Evolutionary conservation across 179 eudicot species (phyloP), one percentile per base, ranked within the genome.

Genomic region (Corrigiola litoralis): DNA sequence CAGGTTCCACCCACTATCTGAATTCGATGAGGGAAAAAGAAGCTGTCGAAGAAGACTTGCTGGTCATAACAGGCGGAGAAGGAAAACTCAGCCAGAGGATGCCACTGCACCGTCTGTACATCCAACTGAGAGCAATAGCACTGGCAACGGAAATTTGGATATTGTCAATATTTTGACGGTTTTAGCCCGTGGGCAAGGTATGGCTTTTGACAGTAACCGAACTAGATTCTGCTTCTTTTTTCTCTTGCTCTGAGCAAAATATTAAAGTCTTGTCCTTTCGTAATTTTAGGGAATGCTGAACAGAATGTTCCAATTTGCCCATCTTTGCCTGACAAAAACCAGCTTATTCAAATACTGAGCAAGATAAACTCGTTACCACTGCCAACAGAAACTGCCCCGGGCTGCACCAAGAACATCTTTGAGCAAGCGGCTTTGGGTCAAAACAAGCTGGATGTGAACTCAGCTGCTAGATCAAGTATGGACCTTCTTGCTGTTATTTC

Each of bases 11-110:
- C 84, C 96, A 12, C 77, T 92, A 60, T 70, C 65, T 36, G 95
- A 92, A 66, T 89, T 89, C 51, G 96, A 92, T n/a, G 96, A 92
- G 77, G 98, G 88, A 41, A 92, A 92, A 70, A 74, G 96, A 67
- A 92, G 98, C 84, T 92, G 98, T 58, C 77, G 98, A 63, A 89
- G 89, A 68, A 86, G 98, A 33, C 89, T 92, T n/a, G 98, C 87
- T 48, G 89, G 96, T 29, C 98, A 92, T 70, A 92, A 92, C 74
- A 68, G 88, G 33, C 78, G 98, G 53, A 72, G 98, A 71, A 82
- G 98, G 71, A 92, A 92, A 83, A 87, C 95, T 77, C 98, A 80
- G 51, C 78, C 90, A 3, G 96, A 90, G 49, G 96, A 85, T 53
- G 70, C 75, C 71, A 37, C 81, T 42, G 77, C 84, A 12, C 79